Conservation (phyloP, 2,329 filamentous ascomycete species). For the Dothistroma pini region DNA sequence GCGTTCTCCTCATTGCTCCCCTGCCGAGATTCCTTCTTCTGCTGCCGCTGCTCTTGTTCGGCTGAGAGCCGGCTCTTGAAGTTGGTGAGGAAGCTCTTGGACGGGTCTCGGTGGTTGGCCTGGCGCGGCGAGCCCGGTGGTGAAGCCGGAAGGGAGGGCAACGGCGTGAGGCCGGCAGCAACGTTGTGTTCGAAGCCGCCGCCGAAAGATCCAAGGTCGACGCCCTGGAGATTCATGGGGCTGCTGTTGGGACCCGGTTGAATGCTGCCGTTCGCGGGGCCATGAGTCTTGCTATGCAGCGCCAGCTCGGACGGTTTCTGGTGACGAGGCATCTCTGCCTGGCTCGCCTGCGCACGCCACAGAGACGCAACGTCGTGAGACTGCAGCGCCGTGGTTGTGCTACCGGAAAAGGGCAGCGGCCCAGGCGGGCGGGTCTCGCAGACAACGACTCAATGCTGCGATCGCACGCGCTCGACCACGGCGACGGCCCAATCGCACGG, state of each 20-base stretch:
- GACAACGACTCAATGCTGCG: constrained; percentile 17
- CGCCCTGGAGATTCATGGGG: constrained; percentile 35
- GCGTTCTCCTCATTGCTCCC: constrained; percentile 27
- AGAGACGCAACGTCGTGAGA: constrained; percentile 9
- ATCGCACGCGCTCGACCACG: constrained; percentile 12
- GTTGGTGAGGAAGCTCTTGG: constrained; percentile 28
- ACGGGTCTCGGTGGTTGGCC: constrained; percentile 23
- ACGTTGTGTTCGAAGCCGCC: constrained; percentile 31
- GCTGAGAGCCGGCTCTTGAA: constrained; percentile 26
- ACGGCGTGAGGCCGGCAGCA: constrained; percentile 22
- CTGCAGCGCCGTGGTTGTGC: constrained; percentile 13
- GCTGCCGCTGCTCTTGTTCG: constrained; percentile 16
- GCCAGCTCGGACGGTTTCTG: constrained; percentile 32
- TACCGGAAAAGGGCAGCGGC: constrained; percentile 22
- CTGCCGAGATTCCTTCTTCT: constrained; percentile 21
- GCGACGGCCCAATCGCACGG: constrained; percentile 10
- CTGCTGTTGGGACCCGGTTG: constrained; percentile 29
- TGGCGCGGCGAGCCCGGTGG: constrained; percentile 31
- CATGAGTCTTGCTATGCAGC: constrained; percentile 23
- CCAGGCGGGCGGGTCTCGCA: constrained; percentile 17
- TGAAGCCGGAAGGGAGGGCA: constrained; percentile 27
- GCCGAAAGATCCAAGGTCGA: constrained; percentile 37
- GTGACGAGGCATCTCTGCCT: constrained; percentile 34
- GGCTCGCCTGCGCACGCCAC: constrained; percentile 9
- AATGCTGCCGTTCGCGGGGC: constrained; percentile 11